Base-by-base conservation (phyloP, 2,329 filamentous ascomycete genomes). In the Xylariaceae sp. region DNA sequence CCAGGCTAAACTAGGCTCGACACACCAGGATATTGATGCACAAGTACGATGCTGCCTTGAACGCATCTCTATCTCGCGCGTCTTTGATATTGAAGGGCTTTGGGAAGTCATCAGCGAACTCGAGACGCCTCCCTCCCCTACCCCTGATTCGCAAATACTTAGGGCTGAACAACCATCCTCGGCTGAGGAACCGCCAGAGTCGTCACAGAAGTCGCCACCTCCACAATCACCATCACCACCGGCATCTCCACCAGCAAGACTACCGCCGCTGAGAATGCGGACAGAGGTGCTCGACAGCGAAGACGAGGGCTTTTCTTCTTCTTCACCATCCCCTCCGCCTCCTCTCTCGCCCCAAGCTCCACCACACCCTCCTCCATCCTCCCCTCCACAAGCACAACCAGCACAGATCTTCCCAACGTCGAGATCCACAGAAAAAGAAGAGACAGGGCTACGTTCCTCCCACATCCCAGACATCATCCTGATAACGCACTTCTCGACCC, bases 31-130 rank as follows among this genome's bases (percentile, higher is more conserved):
- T 3, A 59, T 59, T 2, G 66, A 57, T 46, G 50, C 26, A 7
- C 66, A 65, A 29, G 64, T 75, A 23, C 73, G 67, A 49, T 62
- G 65, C 2, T 75, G 73, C 54, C 70, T 88, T 2, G 79, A 81
- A 44, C 73, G 74, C 44, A 78, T 86, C 3, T 76, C 79, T 29
- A 74, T 87, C 23, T 81, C 81, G 20, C 75, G 81, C 20, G 77
- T 87, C 1, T 87, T 87, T 61, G 83, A 86, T 56, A 62, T 84
- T 10, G 77, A 85, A 44, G 85, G 85, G 0, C 62, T 87, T 18
- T 79, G 76, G 76, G 82, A 87, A 66, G 82, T 82, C 1, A 63
- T 87, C 32, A 70, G 67, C 1, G 85, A 87, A 62, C 61, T 85
- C 37, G 75, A 78, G 50, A 42, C 50, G 19, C 53, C 60, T 7